A percentile compares a stretch with the other conserved stretches of the same genome.
Evolutionary conservation across 306 rosid genomes (phyloP).

Genomic region (Cicer judaicum): DNA sequence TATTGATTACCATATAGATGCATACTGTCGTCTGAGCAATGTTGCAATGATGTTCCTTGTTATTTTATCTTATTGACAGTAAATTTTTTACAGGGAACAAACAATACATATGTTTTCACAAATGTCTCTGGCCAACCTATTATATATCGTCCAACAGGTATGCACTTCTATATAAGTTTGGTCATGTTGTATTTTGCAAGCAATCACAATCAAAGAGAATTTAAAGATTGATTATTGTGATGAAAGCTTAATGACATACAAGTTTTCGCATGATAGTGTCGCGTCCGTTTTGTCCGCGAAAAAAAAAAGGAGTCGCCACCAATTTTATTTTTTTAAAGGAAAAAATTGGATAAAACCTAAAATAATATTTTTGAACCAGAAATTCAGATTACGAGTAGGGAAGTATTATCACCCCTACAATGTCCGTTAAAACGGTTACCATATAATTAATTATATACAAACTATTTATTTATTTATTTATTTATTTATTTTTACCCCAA

Average conservation of each 20-base stretch:
- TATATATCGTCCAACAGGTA: conserved; percentile 90
- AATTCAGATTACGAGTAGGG: too few species aligned
- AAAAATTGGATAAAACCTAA: too few species aligned
- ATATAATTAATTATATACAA: too few species aligned
- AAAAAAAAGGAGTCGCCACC: too few species aligned
- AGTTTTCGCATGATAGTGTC: conserved; percentile 2
- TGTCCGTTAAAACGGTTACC: too few species aligned
- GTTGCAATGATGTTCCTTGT: conserved; percentile 19
- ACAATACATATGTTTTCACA: conserved; percentile 81
- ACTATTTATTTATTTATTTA: too few species aligned
- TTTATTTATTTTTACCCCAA: too few species aligned
- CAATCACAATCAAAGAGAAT: conserved; percentile 16
- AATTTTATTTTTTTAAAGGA: too few species aligned
- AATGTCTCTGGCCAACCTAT: conserved; percentile 68
- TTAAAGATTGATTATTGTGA: conserved; percentile 9
- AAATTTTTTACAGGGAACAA: conserved; percentile 76
- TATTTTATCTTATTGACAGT: conserved; percentile 44
- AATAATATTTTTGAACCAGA: too few species aligned
- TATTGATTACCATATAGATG: neutral
- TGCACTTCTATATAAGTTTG: neutral
- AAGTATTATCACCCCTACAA: too few species aligned
- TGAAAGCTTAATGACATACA: conserved; percentile 12
- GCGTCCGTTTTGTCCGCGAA: too few species aligned
- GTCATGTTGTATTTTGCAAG: conserved; percentile 7
- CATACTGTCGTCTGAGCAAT: conserved; percentile 31